Conservation (phyloP, 257 asterid genomes). For the Scutellaria minor region DNA sequence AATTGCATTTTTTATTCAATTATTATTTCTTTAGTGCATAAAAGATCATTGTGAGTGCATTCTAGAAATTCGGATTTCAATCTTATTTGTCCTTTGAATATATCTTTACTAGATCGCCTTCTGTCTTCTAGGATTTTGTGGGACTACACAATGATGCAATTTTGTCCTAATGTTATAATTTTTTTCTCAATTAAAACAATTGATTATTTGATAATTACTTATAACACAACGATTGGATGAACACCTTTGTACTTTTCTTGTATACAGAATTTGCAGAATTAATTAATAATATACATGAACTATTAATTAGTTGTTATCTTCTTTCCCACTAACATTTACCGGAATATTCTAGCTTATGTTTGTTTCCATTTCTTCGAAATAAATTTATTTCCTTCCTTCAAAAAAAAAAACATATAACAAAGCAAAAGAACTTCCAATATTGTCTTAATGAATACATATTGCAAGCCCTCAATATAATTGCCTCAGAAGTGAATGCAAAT, state of each 20-base stretch:
- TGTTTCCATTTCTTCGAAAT: no score
- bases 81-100: constrained; percentile 51
- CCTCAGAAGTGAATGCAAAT: no score
- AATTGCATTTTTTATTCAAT: constrained; percentile 18
- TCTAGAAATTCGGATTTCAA: constrained; percentile 40
- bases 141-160: constrained; percentile 55
- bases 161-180: constrained; percentile 48
- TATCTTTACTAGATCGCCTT: constrained; percentile 61
- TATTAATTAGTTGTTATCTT: neutral
- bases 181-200: constrained; percentile 23
- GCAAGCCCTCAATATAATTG: no score
- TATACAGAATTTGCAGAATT: neutral
- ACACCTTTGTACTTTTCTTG: constrained; percentile 20
- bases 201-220: constrained; percentile 9
- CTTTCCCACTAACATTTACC: neutral
- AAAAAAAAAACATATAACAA: no score
- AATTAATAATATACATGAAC: neutral
- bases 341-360: neutral
- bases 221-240: constrained; percentile 28
- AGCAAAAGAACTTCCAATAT: no score
- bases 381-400: neutral
- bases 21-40: constrained; percentile 14
- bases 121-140: constrained; percentile 66
- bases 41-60: constrained; percentile 38
- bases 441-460: no score